Evolutionary conservation across 352 stramenopile genomes (phyloP).

Genomic region (Pythium phragmiticola): DNA sequence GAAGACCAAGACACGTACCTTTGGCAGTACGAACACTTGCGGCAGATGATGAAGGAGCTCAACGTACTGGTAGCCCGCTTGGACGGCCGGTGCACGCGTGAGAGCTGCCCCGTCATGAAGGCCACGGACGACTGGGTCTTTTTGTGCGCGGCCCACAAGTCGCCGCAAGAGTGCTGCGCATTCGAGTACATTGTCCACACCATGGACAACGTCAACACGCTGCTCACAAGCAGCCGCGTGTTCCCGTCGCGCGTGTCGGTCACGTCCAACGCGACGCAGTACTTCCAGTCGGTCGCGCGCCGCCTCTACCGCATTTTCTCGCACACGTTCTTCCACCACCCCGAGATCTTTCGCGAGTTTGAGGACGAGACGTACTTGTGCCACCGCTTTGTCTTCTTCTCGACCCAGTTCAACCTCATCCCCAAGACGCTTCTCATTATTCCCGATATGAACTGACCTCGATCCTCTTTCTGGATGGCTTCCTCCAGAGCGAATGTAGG

Average conservation of each 20-base stretch:
- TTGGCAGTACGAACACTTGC: conserved; percentile 85
- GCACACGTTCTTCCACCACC: conserved; percentile 83
- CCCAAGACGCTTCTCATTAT: conserved; percentile 85
- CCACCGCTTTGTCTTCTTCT: conserved; percentile 85
- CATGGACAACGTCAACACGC: conserved; percentile 85
- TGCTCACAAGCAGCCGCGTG: conserved; percentile 79
- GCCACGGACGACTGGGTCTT: conserved; percentile 87
- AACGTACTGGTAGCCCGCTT: conserved; percentile 72
- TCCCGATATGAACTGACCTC: conserved; percentile 47
- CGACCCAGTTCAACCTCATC: conserved; percentile 74
- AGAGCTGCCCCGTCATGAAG: conserved; percentile 78
- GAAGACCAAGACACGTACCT: conserved; percentile 82
- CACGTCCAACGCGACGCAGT: conserved; percentile 78
- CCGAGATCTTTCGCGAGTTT: conserved; percentile 70
- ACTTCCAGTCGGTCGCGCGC: conserved; percentile 82
- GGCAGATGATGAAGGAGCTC: conserved; percentile 83
- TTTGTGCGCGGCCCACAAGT: conserved; percentile 79
- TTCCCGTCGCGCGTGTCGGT: conserved; percentile 79
- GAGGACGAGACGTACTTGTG: conserved; percentile 76
- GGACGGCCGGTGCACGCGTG: conserved; percentile 64
- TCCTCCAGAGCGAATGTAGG: no score
- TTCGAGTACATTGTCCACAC: conserved; percentile 88
- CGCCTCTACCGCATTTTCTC: conserved; percentile 85
- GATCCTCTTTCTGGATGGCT: background rate
- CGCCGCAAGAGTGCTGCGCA: conserved; percentile 77